phyloP scores from a whole-genome alignment of 2,329 filamentous ascomycete species.

The Claviceps pazoutovae region DNA sequence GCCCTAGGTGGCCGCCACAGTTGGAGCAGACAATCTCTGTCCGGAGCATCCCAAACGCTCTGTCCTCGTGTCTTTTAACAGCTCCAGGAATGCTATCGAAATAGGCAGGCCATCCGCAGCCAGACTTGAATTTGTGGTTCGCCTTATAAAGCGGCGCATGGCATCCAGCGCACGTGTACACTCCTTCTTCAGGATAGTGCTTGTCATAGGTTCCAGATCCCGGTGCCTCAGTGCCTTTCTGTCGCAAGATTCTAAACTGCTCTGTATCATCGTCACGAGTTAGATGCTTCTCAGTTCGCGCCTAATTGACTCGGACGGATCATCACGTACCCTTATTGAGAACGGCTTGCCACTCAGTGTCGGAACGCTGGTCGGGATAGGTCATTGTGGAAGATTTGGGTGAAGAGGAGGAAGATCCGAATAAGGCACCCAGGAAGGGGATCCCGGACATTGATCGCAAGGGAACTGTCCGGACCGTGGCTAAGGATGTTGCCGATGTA shows the following conservation, averaged over 20 bases:
- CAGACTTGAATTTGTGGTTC: constrained; percentile 86
- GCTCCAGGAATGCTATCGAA: constrained; percentile 90
- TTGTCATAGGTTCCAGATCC: constrained; percentile 76
- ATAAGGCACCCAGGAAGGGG: constrained; percentile 65
- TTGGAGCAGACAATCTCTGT: constrained; percentile 92
- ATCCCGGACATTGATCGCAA: constrained; percentile 57
- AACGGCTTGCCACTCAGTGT: constrained; percentile 81
- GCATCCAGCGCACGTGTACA: constrained; percentile 83
- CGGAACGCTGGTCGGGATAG: constrained; percentile 66
- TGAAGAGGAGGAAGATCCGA: constrained; percentile 46
- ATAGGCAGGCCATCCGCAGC: constrained; percentile 96
- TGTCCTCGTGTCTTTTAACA: constrained; percentile 69
- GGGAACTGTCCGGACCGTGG: constrained; percentile 14
- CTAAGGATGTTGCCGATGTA: constrained; percentile 8
- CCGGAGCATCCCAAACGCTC: constrained; percentile 63
- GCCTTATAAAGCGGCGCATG: constrained; percentile 82
- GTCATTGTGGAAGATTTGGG: constrained; percentile 45
- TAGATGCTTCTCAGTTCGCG: constrained; percentile 3
- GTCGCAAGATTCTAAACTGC: constrained; percentile 84
- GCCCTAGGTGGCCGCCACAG: constrained; percentile 87
- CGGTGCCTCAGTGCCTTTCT: constrained; percentile 81
- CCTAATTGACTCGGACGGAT: neutral
- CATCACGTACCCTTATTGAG: constrained; percentile 41
- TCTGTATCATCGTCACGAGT: constrained; percentile 37
- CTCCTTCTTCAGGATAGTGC: constrained; percentile 60